Conservation (phyloP, 1,284 basidiomycete species). For the Apiotrichum brassicae region DNA sequence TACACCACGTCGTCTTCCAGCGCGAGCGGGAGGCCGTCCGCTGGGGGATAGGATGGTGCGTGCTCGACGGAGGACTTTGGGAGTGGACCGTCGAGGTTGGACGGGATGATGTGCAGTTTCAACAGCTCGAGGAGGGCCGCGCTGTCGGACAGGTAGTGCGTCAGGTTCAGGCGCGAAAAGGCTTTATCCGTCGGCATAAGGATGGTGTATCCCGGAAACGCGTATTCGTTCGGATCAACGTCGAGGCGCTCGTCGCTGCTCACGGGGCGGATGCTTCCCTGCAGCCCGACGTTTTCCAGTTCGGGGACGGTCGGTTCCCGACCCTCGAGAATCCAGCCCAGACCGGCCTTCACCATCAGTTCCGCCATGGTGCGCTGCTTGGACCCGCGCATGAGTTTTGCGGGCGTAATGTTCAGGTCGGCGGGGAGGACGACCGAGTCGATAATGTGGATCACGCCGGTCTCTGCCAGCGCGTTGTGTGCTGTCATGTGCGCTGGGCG, state of each 20-base stretch:
- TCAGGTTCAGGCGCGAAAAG: slow-evolving; percentile 82
- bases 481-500: slow-evolving; percentile 36
- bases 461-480: slow-evolving; percentile 63
- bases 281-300: slow-evolving; percentile 41
- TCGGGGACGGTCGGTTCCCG: slow-evolving; percentile 60
- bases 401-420: slow-evolving; percentile 74
- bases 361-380: slow-evolving; percentile 81
- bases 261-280: slow-evolving; percentile 16
- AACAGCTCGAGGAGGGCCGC: slow-evolving; percentile 63
- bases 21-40: slow-evolving; percentile 56
- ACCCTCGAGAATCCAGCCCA: slow-evolving; percentile 85
- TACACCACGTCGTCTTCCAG: slow-evolving; percentile 67
- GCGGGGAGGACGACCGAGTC: slow-evolving; percentile 79
- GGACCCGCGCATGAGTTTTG: slow-evolving; percentile 83
- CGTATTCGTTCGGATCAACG: slow-evolving; percentile 12
- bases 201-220: slow-evolving; percentile 60
- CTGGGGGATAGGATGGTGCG: slow-evolving; percentile 13
- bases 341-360: slow-evolving; percentile 70
- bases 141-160: slow-evolving; percentile 61
- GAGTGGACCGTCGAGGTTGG: slow-evolving; percentile 4
- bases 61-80: slow-evolving; percentile 5
- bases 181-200: slow-evolving; percentile 88
- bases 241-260: slow-evolving; percentile 48
- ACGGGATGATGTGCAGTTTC: slow-evolving; percentile 79
- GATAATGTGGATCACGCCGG: slow-evolving; percentile 86